Conservation (phyloP, 768 basidiomycete genomes). For the Albatrellus ellisii region DNA sequence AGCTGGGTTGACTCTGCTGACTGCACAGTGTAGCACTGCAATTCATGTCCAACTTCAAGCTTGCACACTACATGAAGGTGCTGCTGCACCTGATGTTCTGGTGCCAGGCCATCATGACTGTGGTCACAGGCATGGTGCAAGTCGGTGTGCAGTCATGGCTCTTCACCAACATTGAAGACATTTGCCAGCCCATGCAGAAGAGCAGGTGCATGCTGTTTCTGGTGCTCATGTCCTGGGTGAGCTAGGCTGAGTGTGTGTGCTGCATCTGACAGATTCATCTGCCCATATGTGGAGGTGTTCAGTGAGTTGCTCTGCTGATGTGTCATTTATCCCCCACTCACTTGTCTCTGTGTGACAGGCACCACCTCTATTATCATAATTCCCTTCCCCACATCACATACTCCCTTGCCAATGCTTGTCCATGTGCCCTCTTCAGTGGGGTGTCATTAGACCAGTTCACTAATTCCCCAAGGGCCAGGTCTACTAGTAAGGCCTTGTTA, state of each 20-base stretch:
- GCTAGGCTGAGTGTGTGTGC: constrained; percentile 41
- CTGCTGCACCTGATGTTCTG: constrained; percentile 63
- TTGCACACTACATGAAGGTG: constrained; percentile 62
- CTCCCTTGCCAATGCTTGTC: constrained; percentile 5
- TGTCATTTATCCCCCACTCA: neutral
- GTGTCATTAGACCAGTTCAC: constrained; percentile 60
- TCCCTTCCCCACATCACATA: constrained; percentile 18
- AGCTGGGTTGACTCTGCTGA: too few relatives aligned
- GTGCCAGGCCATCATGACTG: constrained; percentile 37
- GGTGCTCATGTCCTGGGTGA: too few relatives aligned
- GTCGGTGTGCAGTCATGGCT: constrained; percentile 46
- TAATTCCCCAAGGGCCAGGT: constrained; percentile 25
- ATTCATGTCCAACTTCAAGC: constrained; percentile 68
- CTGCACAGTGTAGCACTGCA: too few relatives aligned
- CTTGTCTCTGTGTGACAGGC: constrained; percentile 29
- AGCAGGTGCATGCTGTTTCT: too few relatives aligned
- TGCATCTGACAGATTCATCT: constrained; percentile 34
- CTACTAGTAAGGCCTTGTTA: constrained; percentile 22
- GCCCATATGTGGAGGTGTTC: neutral
- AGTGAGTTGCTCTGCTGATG: too few relatives aligned
- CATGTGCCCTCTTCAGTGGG: constrained; percentile 13
- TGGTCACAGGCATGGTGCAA: constrained; percentile 50
- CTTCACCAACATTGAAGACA: constrained; percentile 12
- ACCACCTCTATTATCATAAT: constrained; percentile 29
- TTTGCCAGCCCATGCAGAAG: too few relatives aligned